These are phyloP conservation scores for Trametes polyzona DNA, from an alignment of 1,284 basidiomycete genomes.

Conservation along the genomic window DNA sequence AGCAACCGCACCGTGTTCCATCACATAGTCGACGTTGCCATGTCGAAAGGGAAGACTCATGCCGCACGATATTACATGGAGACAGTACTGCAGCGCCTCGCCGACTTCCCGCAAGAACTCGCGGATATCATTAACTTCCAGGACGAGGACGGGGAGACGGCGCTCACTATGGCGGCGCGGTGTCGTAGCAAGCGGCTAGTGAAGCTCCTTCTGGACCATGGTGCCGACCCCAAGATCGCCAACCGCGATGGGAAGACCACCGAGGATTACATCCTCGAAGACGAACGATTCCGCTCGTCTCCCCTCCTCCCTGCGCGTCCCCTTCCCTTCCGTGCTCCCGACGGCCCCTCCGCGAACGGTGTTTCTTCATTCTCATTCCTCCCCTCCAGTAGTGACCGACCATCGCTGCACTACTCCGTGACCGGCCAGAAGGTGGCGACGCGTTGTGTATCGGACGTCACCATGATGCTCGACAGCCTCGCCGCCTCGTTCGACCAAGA, in stretches of 20 bases:
- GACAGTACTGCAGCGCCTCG: slow-evolving; percentile 86
- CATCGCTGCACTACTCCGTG: slow-evolving; percentile 84
- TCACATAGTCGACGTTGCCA: slow-evolving; percentile 98
- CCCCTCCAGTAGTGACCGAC: slow-evolving; percentile 46
- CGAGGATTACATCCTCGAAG: slow-evolving; percentile 99
- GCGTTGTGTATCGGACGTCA: slow-evolving; percentile 83
- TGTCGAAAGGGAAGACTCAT: slow-evolving; percentile 97
- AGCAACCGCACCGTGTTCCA: slow-evolving; percentile 99
- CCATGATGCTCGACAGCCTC: slow-evolving; percentile 86
- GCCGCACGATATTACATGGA: slow-evolving; percentile 99
- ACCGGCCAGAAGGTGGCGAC: slow-evolving; percentile 90
- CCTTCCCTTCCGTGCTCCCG: slow-evolving; percentile 62
- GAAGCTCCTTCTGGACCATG: slow-evolving; percentile 94
- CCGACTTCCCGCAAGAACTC: slow-evolving; percentile 96
- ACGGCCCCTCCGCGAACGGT: slow-evolving; percentile 56
- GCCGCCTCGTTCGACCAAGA: slow-evolving; percentile 95
- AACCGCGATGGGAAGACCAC: slow-evolving; percentile 97
- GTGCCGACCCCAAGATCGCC: slow-evolving; percentile 94
- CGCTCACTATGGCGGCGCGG: slow-evolving; percentile 94
- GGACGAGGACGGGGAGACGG: slow-evolving; percentile 98
- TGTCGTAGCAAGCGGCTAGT: slow-evolving; percentile 97
- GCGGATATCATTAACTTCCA: slow-evolving; percentile 99
- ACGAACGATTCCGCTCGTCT: slow-evolving; percentile 95
- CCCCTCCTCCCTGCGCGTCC: slow-evolving; percentile 75
- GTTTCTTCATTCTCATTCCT: slow-evolving; percentile 18